phyloP scores from a whole-genome alignment of 169 alveolate species.

The Cyclospora cayetanensis region DNA sequence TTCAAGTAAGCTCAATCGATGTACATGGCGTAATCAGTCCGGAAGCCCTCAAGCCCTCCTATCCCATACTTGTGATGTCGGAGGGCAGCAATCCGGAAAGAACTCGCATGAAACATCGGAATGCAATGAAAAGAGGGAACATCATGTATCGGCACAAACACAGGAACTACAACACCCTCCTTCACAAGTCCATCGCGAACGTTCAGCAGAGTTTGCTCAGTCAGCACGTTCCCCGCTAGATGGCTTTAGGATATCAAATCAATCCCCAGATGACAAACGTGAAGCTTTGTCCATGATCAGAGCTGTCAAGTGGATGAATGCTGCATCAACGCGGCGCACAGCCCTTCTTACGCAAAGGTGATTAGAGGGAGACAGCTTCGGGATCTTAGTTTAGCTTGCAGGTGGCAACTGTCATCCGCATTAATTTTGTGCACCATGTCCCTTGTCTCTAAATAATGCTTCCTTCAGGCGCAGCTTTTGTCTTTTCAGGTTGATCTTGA shows the following conservation, averaged over 20 bases:
- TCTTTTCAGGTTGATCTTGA: constrained; percentile 1
- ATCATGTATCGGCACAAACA: too few species aligned
- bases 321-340: not conserved
- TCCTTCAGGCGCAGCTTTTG: too few species aligned
- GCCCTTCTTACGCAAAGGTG: not conserved
- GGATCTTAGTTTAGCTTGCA: not conserved
- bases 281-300: not conserved
- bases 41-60: too few species aligned
- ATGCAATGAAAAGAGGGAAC: too few species aligned
- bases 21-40: too few species aligned
- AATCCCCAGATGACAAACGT: not conserved
- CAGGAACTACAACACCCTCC: not conserved
- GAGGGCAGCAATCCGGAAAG: too few species aligned
- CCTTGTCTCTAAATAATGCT: too few species aligned
- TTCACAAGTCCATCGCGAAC: not conserved
- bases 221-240: not conserved
- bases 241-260: not conserved
- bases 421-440: too few species aligned
- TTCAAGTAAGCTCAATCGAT: not conserved
- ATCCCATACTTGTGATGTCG: too few species aligned
- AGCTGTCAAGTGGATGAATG: constrained; percentile 16
- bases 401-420: too few species aligned
- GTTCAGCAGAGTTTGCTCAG: not conserved
- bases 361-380: too few species aligned
- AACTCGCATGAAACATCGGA: too few species aligned